These are phyloP conservation scores for Scolecobasidium constrictum DNA, from an alignment of 2,329 filamentous ascomycete genomes.

Conservation along the genomic window DNA sequence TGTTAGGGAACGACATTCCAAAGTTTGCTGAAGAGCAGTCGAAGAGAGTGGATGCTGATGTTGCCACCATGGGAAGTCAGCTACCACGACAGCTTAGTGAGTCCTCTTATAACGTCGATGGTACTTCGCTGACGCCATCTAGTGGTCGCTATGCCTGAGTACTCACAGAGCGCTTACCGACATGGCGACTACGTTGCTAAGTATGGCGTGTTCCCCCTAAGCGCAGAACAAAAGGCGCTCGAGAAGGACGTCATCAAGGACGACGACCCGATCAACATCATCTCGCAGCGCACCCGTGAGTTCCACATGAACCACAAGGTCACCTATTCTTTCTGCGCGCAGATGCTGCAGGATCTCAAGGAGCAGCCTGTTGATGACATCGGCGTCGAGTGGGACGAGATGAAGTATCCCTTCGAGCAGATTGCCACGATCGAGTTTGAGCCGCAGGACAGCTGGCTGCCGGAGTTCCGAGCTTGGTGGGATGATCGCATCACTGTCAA, in stretches of 20 bases:
- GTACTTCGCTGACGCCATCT: not conserved
- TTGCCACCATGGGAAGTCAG: slow-evolving; percentile 14
- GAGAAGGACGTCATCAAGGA: slow-evolving; percentile 25
- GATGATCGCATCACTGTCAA: slow-evolving; percentile 33
- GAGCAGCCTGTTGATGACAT: slow-evolving; percentile 35
- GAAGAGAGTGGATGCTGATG: slow-evolving; percentile 13
- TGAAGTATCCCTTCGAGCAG: slow-evolving; percentile 38
- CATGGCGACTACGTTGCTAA: slow-evolving; percentile 39
- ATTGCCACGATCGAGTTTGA: slow-evolving; percentile 30
- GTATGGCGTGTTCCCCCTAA: slow-evolving; percentile 33
- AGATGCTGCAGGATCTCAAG: slow-evolving; percentile 34
- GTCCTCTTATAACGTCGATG: slow-evolving; percentile 4
- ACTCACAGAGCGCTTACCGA: slow-evolving; percentile 38
- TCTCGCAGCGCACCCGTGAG: slow-evolving; percentile 24
- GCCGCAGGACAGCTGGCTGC: slow-evolving; percentile 31
- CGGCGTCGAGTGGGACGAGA: slow-evolving; percentile 33
- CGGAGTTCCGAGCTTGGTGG: slow-evolving; percentile 30
- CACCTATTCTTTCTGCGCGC: slow-evolving; percentile 35
- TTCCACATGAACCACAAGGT: slow-evolving; percentile 30
- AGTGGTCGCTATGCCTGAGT: slow-evolving; percentile 27
- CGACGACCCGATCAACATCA: slow-evolving; percentile 1
- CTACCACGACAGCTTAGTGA: slow-evolving; percentile 21
- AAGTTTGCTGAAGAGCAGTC: slow-evolving; percentile 20
- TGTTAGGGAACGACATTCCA: slow-evolving; percentile 18
- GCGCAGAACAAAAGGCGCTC: slow-evolving; percentile 29